These are phyloP conservation scores for Candida tropicalis DNA, from an alignment of 1,139 yeast genomes.

Conservation along the genomic window DNA sequence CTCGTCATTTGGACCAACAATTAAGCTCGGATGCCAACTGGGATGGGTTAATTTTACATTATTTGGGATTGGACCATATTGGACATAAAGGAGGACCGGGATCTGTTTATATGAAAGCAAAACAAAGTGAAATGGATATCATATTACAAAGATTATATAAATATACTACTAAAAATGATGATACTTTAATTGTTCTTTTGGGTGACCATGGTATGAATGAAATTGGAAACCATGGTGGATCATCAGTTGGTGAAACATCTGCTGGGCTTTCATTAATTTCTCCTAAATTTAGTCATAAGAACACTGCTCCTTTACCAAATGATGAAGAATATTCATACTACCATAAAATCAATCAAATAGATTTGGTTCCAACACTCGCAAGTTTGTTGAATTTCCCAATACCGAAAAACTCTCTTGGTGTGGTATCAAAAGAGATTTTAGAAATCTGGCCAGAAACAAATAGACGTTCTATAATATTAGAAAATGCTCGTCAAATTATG, in stretches of 20 bases:
- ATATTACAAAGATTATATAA: constrained; percentile 59
- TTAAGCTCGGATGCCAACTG: constrained; percentile 49
- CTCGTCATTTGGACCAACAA: constrained; percentile 74
- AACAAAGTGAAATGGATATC: constrained; percentile 83
- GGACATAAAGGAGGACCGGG: constrained; percentile 96
- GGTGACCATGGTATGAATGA: constrained; percentile 98
- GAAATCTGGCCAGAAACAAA: constrained; percentile 49
- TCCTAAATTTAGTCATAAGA: constrained; percentile 45
- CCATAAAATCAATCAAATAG: constrained; percentile 70
- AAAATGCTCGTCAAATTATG: constrained; percentile 67
- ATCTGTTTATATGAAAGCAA: constrained; percentile 75
- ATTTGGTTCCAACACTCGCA: constrained; percentile 83
- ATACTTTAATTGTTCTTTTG: constrained; percentile 66
- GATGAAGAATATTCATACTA: constrained; percentile 55
- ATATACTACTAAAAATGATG: constrained; percentile 44
- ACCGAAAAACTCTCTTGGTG: constrained; percentile 85
- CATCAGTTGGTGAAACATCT: constrained; percentile 88
- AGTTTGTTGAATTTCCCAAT: constrained; percentile 75
- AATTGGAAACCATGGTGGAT: constrained; percentile 95
- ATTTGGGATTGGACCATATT: constrained; percentile 92
- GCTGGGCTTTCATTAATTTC: constrained; percentile 78
- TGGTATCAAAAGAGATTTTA: constrained; percentile 60
- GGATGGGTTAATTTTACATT: constrained; percentile 89
- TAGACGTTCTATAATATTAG: constrained; percentile 43
- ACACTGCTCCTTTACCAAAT: constrained; percentile 38